Conservation (phyloP, 352 stramenopile species). For the Globisporangium polare region DNA sequence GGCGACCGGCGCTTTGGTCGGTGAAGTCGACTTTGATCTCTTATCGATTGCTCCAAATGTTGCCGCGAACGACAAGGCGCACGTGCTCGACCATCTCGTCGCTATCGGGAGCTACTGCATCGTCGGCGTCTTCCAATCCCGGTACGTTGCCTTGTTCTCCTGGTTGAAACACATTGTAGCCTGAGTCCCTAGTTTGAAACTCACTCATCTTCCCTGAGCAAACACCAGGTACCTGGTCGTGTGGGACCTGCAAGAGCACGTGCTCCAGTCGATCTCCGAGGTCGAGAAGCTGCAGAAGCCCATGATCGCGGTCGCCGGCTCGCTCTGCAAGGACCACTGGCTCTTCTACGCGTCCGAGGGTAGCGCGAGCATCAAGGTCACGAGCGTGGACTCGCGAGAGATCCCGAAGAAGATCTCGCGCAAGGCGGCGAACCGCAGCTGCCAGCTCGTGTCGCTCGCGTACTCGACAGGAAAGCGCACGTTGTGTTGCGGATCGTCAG, state of each 20-base stretch:
- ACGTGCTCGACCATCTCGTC: conserved; percentile 47
- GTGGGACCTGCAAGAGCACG: conserved; percentile 62
- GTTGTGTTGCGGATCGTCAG: conserved; percentile 57
- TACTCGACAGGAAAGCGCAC: conserved; percentile 48
- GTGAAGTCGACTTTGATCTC: conserved; percentile 67
- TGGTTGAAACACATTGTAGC: not conserved
- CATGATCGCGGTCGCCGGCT: conserved; percentile 47
- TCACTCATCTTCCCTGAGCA: not conserved
- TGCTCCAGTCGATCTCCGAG: conserved; percentile 58
- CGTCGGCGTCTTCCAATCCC: conserved; percentile 51
- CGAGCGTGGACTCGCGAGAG: conserved; percentile 40
- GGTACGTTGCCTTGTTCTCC: conserved; percentile 9
- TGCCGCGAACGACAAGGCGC: conserved; percentile 7
- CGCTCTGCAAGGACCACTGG: conserved; percentile 51
- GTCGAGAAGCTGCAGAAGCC: conserved; percentile 61
- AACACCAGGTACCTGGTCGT: conserved; percentile 37
- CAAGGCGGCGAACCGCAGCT: conserved; percentile 58
- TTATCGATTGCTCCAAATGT: conserved; percentile 14
- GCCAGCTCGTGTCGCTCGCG: conserved; percentile 43
- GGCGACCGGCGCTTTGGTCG: conserved; percentile 42
- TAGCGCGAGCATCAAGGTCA: conserved; percentile 68
- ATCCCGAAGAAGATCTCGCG: conserved; percentile 67
- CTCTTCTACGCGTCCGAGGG: conserved; percentile 73
- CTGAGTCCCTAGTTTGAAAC: not conserved
- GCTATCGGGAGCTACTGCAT: conserved; percentile 42